phyloP scores from a whole-genome alignment of 129 eudicot species.

The Flaveria robusta region DNA sequence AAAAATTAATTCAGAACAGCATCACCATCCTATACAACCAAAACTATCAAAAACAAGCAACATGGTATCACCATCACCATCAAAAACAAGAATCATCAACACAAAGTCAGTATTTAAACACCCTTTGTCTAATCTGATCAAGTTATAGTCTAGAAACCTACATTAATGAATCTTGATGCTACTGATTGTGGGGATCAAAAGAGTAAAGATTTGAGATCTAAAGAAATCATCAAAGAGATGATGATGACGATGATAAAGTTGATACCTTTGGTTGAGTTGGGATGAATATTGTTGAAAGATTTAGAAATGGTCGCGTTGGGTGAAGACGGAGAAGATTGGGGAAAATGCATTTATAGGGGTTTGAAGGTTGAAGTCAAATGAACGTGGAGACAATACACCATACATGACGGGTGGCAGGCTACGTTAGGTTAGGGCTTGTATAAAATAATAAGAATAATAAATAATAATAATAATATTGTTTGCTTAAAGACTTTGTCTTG shows the following conservation, averaged over 20 bases:
- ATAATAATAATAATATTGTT: too few species aligned
- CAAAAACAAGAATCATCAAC: neutral
- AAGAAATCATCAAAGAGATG: neutral
- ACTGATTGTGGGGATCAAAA: slow-evolving; percentile 4
- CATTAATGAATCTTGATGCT: neutral
- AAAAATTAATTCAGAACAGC: too few species aligned
- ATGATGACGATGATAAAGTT: neutral
- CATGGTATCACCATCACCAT: neutral
- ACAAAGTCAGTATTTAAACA: neutral
- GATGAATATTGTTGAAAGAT: neutral
- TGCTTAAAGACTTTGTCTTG: too few species aligned
- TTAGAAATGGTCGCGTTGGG: slow-evolving; percentile 21
- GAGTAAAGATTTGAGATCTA: slow-evolving; percentile 7
- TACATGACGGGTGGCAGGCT: neutral
- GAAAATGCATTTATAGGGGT: neutral
- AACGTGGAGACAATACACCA: slow-evolving; percentile 37
- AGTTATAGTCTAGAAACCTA: neutral
- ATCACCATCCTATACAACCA: neutral
- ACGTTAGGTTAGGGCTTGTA: too few species aligned
- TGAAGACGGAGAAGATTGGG: neutral
- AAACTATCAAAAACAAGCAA: neutral
- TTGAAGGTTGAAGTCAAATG: slow-evolving; percentile 37
- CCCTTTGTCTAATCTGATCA: slow-evolving; percentile 3
- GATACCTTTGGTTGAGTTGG: slow-evolving; percentile 16
- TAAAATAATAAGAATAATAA: too few species aligned